phyloP scores from a whole-genome alignment of 345 rosid species.

The Laguncularia racemosa region DNA sequence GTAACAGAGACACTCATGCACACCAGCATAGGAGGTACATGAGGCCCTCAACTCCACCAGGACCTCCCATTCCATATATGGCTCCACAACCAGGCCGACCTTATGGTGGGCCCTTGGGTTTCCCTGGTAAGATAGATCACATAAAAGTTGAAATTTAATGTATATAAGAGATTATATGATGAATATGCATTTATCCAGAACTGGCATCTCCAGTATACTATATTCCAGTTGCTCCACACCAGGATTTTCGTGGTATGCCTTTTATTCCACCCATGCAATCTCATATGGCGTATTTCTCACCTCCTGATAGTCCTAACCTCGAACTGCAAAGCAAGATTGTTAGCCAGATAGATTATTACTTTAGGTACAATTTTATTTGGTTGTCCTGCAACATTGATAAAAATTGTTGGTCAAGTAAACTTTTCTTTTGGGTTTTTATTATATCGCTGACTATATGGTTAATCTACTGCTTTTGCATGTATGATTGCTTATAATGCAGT shows the following conservation, averaged over 20 bases:
- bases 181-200: slow-evolving; percentile 29
- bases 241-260: slow-evolving; percentile 25
- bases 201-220: slow-evolving; percentile 37
- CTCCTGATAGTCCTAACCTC: slow-evolving; percentile 4
- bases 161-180: slow-evolving; percentile 14
- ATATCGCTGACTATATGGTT: neutral
- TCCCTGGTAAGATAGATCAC: slow-evolving; percentile 55
- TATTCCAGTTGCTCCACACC: slow-evolving; percentile 23
- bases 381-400: neutral
- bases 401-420: too few relatives aligned
- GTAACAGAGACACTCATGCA: slow-evolving; percentile 49
- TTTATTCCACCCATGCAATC: slow-evolving; percentile 11
- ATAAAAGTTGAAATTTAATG: neutral
- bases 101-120: slow-evolving; percentile 51
- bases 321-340: slow-evolving; percentile 11
- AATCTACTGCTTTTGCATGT: slow-evolving; percentile 1
- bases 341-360: slow-evolving; percentile 21
- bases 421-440: neutral
- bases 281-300: slow-evolving; percentile 7
- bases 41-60: slow-evolving; percentile 42
- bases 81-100: slow-evolving; percentile 39
- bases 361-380: slow-evolving; percentile 34
- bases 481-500: slow-evolving; percentile 39
- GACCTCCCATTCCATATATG: slow-evolving; percentile 37
- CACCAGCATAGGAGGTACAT: slow-evolving; percentile 57